Evolutionary conservation across 2,329 filamentous ascomycete genomes (phyloP), one percentile per base, ranked within the genome.

Genomic region (Hymenoscyphus fructigenus): DNA sequence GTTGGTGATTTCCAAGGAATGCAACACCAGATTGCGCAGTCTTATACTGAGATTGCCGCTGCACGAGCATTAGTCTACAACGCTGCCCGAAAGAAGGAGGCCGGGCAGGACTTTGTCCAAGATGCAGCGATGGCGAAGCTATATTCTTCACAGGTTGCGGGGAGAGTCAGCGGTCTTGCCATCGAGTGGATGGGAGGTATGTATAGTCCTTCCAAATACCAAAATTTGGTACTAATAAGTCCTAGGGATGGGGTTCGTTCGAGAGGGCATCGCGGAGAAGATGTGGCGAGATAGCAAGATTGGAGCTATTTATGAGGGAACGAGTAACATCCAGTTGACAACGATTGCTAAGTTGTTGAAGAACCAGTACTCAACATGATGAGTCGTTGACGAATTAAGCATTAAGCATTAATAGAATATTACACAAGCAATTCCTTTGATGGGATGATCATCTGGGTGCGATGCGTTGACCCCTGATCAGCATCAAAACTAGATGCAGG

Each of bases 71-170:
- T 99, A 26, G 93, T 99, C 62, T 99, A 91, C 85, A 99, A 98
- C 75, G 95, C 95, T 2, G 90, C 95, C 1, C 88, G 95, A 75
- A 97, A 96, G 86, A 99, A 98, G 90, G 95, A 99, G 80, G 92
- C 93, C 0, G 95, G 95, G 57, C 88, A 97, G 80, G 89, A 97
- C 77, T 99, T 99, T 75, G 93, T 98, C 73, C 87, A 86, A 77
- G 95, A 99, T 75, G 95, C 95, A 10, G 95, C 95, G 72, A 99
- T 99, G 95, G 95, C 95, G 62, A 99, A 99, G 84, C 84, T 99
- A 63, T 97, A 91, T 77, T 88, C 95, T 2, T 95, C 91, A 4
- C 95, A 99, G 80, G 92, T 99, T 36, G 95, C 95, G 0, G 91
- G 91, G 23, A 88, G 87, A 62, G 94, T 99, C 23, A 91, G 90